These are phyloP conservation scores for Stephanodiscus minutulus DNA, from an alignment of 108 stramenopile genomes.

Conservation along the genomic window DNA sequence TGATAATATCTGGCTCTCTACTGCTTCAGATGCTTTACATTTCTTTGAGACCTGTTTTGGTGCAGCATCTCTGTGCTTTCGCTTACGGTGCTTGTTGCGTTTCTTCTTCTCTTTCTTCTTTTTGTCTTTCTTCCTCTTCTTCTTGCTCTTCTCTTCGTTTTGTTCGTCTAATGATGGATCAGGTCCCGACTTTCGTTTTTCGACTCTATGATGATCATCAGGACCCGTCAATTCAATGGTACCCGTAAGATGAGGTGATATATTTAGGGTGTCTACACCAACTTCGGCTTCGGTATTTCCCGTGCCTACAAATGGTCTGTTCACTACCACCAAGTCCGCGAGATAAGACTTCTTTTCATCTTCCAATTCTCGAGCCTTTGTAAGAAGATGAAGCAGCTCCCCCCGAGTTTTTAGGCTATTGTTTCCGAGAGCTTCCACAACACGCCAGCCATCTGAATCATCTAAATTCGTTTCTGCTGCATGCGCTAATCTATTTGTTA, in stretches of 20 bases:
- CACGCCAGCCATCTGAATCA: not conserved
- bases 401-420: constrained; percentile 23
- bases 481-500: not conserved
- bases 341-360: constrained; percentile 34
- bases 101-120: constrained; percentile 25
- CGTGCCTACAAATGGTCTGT: constrained; percentile 4
- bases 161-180: constrained; percentile 26
- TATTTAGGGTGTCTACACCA: not conserved
- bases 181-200: constrained; percentile 21
- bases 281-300: not conserved
- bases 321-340: constrained; percentile 34
- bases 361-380: constrained; percentile 38
- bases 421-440: constrained; percentile 15
- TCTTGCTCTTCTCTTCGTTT: constrained; percentile 33
- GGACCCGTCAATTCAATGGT: not conserved
- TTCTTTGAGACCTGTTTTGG: constrained; percentile 4
- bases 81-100: constrained; percentile 26
- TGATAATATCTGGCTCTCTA: not conserved
- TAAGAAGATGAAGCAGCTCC: constrained; percentile 41
- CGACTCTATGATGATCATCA: not conserved
- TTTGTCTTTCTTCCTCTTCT: constrained; percentile 28
- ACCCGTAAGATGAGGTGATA: not conserved
- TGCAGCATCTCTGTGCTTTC: constrained; percentile 11
- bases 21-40: constrained; percentile 8
- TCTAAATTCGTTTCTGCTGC: not conserved